Evolutionary conservation across 2,329 filamentous ascomycete species (phyloP), one percentile per base, ranked within the genome.

Genomic region (Clonostachys rosea): DNA sequence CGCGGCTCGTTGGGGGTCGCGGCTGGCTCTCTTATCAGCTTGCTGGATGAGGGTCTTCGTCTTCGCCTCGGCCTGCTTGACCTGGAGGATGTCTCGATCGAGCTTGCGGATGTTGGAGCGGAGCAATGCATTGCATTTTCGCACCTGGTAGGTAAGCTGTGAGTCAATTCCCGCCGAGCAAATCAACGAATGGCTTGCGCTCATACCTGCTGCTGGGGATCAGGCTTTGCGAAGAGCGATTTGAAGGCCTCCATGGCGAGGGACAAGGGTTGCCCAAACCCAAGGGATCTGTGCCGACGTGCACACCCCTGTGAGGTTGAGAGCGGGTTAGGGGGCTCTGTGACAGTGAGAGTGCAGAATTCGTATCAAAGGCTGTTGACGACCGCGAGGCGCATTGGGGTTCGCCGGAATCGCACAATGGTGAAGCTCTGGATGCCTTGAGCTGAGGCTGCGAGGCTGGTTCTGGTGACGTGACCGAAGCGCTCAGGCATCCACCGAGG

Each of bases 101-200:
- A 99, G 81, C 64, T 95, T 92, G 62, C 94, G 91, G 52, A 90
- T 87, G 69, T 97, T 96, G 63, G 84, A 74, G 51, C 92, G 89
- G 59, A 99, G 87, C 52, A 97, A 81, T 51, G 83, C 75, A 68
- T 96, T 96, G 70, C 92, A 97, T 84, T 96, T 97, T 53, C 91
- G 86, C 70, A 94, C 86, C 92, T 99, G 59, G 30, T n/a, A 18
- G 49, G 36, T 44, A 46, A 34, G 40, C 17, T 5, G 16, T n/a
- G 7, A 16, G 45, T 47, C 34, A 43, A 39, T 10, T 10, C 36
- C 10, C 4, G 7, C 14, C 14, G 18, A 10, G 2, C 6, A 45
- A 17, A 12, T 5, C 14, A 11, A 16, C 14, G 34, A 17, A 14
- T 33, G 14, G 16, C 16, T 33, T 33, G 14, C 18, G 12, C 36